Evolutionary conservation across 805 yeast species (phyloP), one percentile per base, ranked within the genome.

Genomic region (Saturnispora dispora): DNA sequence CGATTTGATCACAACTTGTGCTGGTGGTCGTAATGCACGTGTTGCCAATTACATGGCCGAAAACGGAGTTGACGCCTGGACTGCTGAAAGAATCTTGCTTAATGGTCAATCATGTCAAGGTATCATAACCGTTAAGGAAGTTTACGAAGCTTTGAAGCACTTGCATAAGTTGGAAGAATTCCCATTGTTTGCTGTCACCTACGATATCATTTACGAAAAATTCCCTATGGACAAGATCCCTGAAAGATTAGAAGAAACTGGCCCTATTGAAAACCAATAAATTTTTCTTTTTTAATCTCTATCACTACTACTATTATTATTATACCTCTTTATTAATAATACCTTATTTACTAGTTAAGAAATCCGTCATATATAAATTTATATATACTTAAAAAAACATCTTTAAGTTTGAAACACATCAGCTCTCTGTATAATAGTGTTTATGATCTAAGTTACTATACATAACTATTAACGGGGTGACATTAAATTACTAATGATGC

Each of bases 41-140:
- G 96, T 93, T 55, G 97, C 93, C 49, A 81, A 77, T 60, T 83
- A 79, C 68, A 85, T 88, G 86, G 91, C 95, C 53, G 75, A 80
- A 68, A 76, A 89, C 54, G 84, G 85, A 55, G 86, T 81, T 62
- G 69, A 80, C 54, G 93, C 96, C 44, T 73, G 76, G 64, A 89
- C 83, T 61, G 85, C 93, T 52, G 99, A 93, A 72, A 82, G 79
- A 70, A 85, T 78, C 65, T 73, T 93, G 60, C 75, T 93, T 60
- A 89, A 93, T 66, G 99, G 99, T 48, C 97, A 90, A 75, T 83
- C 93, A 45, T 95, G 97, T 53, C 99, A 93, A 74, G 99, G 99
- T 69, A 77, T 90, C 53, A 78, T 85, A 63, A 93, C 99, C 40
- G 78, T 90, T 52, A 81, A 79, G 65, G 99, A 93, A 74, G 97